These are phyloP conservation scores for Staphylotrichum tortipilum DNA, from an alignment of 495 filamentous ascomycete species.

Conservation along the genomic window DNA sequence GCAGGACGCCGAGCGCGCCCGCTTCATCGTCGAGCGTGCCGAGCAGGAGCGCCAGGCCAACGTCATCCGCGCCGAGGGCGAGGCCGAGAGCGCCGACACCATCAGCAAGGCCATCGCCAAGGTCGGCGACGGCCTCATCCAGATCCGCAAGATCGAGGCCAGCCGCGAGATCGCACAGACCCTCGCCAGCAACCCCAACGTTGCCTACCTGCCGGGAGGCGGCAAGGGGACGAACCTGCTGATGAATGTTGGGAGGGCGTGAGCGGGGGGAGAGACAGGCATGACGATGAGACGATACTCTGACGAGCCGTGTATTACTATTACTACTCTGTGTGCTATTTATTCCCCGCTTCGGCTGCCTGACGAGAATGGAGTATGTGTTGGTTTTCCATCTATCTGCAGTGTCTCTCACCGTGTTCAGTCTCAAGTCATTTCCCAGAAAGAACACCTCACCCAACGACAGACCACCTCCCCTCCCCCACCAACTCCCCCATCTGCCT, in stretches of 20 bases:
- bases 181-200: constrained; percentile 83
- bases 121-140: constrained; percentile 82
- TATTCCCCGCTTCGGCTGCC: constrained; percentile 21
- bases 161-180: constrained; percentile 93
- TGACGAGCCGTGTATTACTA: constrained; percentile 22
- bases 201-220: constrained; percentile 84
- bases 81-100: constrained; percentile 91
- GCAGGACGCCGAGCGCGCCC: constrained; percentile 92
- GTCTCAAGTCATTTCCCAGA: background rate
- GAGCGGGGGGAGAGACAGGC: background rate
- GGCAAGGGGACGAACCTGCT: constrained; percentile 56
- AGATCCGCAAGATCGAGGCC: constrained; percentile 94
- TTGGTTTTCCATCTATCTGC: background rate
- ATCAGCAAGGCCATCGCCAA: constrained; percentile 89
- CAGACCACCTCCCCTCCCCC: background rate
- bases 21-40: constrained; percentile 97
- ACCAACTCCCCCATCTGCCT: too few species aligned
- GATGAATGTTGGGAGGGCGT: constrained; percentile 41
- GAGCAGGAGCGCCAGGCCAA: constrained; percentile 99
- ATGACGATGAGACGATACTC: constrained; percentile 8
- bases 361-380: constrained; percentile 4
- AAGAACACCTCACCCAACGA: background rate
- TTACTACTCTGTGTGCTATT: constrained; percentile 20
- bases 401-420: background rate
- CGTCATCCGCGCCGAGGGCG: constrained; percentile 94